These are phyloP conservation scores for Coleophoma crateriformis DNA, from an alignment of 2,329 filamentous ascomycete genomes.

Conservation along the genomic window DNA sequence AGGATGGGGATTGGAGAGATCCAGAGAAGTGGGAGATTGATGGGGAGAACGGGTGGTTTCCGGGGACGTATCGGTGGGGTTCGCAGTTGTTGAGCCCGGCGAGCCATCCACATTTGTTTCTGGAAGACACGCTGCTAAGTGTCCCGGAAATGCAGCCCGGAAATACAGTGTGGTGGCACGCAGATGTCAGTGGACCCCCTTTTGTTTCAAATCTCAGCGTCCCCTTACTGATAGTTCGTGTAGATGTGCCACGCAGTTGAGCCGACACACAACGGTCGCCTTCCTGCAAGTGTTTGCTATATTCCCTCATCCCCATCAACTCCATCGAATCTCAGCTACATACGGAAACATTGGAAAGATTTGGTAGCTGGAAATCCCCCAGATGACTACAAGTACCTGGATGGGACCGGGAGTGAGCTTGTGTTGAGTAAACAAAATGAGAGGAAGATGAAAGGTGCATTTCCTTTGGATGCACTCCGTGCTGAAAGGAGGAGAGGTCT, in stretches of 20 bases:
- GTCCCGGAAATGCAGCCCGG: slow-evolving; percentile 30
- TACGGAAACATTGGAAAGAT: neutral
- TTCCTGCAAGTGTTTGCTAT: neutral
- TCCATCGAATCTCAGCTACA: neutral
- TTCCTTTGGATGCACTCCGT: neutral
- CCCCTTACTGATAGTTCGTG: neutral
- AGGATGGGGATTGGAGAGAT: slow-evolving; percentile 24
- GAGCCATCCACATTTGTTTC: slow-evolving; percentile 30
- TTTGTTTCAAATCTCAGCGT: neutral
- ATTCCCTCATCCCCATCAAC: neutral
- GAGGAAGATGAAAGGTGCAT: neutral
- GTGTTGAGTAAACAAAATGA: neutral
- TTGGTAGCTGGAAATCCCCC: neutral
- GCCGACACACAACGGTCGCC: neutral
- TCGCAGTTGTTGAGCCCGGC: slow-evolving; percentile 29
- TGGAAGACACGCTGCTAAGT: slow-evolving; percentile 29
- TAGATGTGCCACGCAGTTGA: neutral
- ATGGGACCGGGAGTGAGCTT: neutral
- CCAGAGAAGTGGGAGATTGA: slow-evolving; percentile 29
- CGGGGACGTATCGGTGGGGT: slow-evolving; percentile 26
- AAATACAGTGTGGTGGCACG: slow-evolving; percentile 34
- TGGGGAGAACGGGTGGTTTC: slow-evolving; percentile 25
- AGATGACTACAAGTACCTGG: neutral
- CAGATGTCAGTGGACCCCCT: slow-evolving; percentile 24
- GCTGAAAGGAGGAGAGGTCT: too few species aligned